Conservation (phyloP, 495 filamentous ascomycete genomes). For the Melanomma pulvis-pyrius region DNA sequence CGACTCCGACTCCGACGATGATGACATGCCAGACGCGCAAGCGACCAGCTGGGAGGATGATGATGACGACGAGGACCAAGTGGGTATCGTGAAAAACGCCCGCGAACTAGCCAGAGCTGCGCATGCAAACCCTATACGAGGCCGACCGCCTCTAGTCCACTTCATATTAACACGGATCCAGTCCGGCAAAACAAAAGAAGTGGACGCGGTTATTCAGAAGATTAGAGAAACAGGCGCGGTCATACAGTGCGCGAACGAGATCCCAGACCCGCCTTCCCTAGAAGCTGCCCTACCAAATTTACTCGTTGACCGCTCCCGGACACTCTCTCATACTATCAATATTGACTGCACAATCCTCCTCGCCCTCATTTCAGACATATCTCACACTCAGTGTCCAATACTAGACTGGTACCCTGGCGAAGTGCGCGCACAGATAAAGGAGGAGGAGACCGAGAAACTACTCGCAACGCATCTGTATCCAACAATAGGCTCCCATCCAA, state of each 20-base stretch:
- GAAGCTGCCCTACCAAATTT: slow-evolving; percentile 50
- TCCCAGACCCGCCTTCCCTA: slow-evolving; percentile 32
- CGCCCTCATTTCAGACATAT: slow-evolving; percentile 72
- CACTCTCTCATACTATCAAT: slow-evolving; percentile 64
- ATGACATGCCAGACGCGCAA: slow-evolving; percentile 41
- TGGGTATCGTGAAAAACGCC: slow-evolving; percentile 59
- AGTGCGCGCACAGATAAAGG: slow-evolving; percentile 65
- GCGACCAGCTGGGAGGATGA: slow-evolving; percentile 10
- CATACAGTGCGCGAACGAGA: slow-evolving; percentile 48
- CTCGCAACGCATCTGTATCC: slow-evolving; percentile 66
- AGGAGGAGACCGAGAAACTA: slow-evolving; percentile 63
- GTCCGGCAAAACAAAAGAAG: slow-evolving; percentile 53
- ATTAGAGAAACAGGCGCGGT: slow-evolving; percentile 60
- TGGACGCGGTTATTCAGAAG: slow-evolving; percentile 60
- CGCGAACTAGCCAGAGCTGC: slow-evolving; percentile 58
- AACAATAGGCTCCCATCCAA: slow-evolving; percentile 53
- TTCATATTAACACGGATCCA: slow-evolving; percentile 64
- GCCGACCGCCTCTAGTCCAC: slow-evolving; percentile 54
- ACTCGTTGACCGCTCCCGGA: slow-evolving; percentile 56
- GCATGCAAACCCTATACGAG: slow-evolving; percentile 56
- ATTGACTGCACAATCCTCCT: slow-evolving; percentile 76
- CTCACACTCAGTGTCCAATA: slow-evolving; percentile 56
- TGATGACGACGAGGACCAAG: slow-evolving; percentile 41
- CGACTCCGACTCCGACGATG: slow-evolving; percentile 45
- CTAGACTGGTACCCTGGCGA: slow-evolving; percentile 55